A percentile compares a stretch with the other conserved stretches of the same genome.
These are phyloP conservation scores for Primulina tabacum DNA, from an alignment of 257 asterid species.

Conservation along the genomic window DNA sequence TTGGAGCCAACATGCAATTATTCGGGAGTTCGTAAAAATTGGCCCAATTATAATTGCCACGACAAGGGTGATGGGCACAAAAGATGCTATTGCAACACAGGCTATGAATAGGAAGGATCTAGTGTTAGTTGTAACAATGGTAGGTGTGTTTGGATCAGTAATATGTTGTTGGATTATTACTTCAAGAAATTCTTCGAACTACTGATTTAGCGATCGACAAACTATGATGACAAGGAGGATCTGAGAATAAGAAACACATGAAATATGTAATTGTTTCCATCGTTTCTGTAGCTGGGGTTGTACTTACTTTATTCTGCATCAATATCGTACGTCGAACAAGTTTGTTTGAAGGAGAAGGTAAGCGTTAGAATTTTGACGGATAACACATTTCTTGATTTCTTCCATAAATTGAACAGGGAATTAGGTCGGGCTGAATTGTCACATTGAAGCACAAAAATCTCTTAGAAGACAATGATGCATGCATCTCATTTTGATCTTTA, in stretches of 20 bases:
- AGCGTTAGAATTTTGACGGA: not conserved
- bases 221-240: not conserved
- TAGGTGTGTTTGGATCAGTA: conserved; percentile 20
- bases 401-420: not conserved
- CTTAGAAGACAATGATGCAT: not conserved
- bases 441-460: not conserved
- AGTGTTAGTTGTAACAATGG: conserved; percentile 28
- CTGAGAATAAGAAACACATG: conserved; percentile 11
- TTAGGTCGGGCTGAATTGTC: not conserved
- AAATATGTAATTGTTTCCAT: conserved; percentile 15
- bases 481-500: not conserved
- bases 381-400: conserved; percentile 4
- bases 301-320: conserved; percentile 24
- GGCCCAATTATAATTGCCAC: conserved; percentile 31
- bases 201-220: not conserved
- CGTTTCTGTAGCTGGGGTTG: conserved; percentile 24
- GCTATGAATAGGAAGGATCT: conserved; percentile 26
- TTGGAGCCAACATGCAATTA: conserved; percentile 29
- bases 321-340: conserved; percentile 28
- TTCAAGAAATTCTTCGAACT: not conserved
- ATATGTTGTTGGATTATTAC: not conserved
- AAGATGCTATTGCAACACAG: conserved; percentile 30
- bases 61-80: conserved; percentile 6
- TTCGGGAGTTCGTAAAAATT: conserved; percentile 22
- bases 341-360: conserved; percentile 23